These are phyloP conservation scores for Gamsiella multidivaricata DNA, from an alignment of 192 early-diverging fungal species.

Conservation along the genomic window DNA sequence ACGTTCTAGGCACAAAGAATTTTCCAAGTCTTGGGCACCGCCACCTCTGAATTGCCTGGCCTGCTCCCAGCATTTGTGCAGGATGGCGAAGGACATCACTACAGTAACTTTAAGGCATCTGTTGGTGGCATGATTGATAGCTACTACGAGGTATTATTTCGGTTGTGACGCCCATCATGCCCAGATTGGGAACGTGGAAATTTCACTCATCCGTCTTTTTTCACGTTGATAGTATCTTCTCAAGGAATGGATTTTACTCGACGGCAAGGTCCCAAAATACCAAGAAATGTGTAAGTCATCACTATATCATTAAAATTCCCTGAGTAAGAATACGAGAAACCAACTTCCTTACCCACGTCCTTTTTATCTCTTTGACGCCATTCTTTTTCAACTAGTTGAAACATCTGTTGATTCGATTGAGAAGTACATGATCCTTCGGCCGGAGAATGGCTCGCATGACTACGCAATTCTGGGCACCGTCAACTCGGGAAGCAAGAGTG, in stretches of 20 bases:
- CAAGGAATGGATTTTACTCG: conserved; percentile 63
- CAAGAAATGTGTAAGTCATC: conserved; percentile 53
- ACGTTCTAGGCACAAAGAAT: conserved; percentile 23
- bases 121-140: conserved; percentile 66
- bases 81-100: neutral
- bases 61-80: conserved; percentile 10
- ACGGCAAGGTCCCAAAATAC: conserved; percentile 41
- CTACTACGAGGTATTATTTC: conserved; percentile 65
- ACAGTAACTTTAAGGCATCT: conserved; percentile 31
- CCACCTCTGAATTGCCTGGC: conserved; percentile 26
- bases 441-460: conserved; percentile 14
- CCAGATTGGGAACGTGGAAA: too few relatives aligned
- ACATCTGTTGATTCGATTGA: conserved; percentile 31
- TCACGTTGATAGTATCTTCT: conserved; percentile 58
- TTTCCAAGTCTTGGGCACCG: conserved; percentile 24
- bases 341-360: too few relatives aligned
- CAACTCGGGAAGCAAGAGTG: neutral
- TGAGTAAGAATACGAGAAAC: neutral
- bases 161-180: neutral
- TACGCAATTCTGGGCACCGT: conserved; percentile 36
- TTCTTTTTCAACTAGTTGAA: conserved; percentile 29
- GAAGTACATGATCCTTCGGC: conserved; percentile 38
- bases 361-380: too few relatives aligned
- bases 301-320: neutral
- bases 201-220: too few relatives aligned